Evolutionary conservation across 352 stramenopile species (phyloP), one percentile per base, ranked within the genome.

Genomic region (Pythium dissotocum): DNA sequence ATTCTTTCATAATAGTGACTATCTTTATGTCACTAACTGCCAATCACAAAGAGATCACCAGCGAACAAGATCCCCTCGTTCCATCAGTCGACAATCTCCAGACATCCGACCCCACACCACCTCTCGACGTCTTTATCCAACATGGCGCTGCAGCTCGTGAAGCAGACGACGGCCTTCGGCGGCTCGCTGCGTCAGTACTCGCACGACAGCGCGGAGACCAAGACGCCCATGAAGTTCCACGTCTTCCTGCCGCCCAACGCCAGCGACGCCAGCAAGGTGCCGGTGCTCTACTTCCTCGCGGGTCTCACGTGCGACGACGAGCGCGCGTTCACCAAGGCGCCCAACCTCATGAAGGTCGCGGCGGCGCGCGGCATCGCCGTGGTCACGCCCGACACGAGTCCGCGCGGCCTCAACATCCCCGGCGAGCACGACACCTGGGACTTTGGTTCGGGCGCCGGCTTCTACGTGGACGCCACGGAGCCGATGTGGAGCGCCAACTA

Each of bases 281-380:
- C 86, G 0, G 85, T 81, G 75, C 81, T 99, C 42, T 99, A 98
- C 75, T 99, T 97, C 83, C 82, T 99, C 56, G 90, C 87, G 18
- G 97, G 98, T 0, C 86, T 99, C 63, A 99, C 98, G 55, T 99
- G 98, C 80, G 98, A 94, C 71, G 94, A 98, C 72, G 89, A 98
- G 70, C 92, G 98, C 67, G 88, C 98, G 60, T 97, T 98, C 73
- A 93, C 97, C 57, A 99, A 99, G 76, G 97, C 92, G 21, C 80
- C 84, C 26, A 90, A 82, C 55, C 96, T 96, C 28, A 96, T 98
- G 72, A 85, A 90, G 61, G 72, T 84, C 65, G 97, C 97, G 10
- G 92, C 93, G 7, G 78, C 84, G 62, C 86, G 97, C 33, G 91
- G 95, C 33, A 92, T 99, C 61, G 96, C 94, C 8, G 88, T 99